Base-by-base conservation (phyloP, 2,329 filamentous ascomycete genomes). In the Aspergillus glaucus region DNA sequence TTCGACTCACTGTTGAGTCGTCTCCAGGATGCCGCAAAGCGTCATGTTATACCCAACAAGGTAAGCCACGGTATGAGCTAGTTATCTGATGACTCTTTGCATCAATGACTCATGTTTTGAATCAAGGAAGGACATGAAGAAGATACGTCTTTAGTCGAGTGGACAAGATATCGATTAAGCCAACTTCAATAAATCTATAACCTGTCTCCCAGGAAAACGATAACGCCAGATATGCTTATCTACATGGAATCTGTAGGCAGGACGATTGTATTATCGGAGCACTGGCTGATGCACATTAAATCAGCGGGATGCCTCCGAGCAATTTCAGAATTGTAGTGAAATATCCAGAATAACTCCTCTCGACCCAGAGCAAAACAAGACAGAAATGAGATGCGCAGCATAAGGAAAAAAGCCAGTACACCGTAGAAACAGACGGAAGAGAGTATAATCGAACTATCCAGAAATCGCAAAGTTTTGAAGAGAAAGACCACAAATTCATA, bases 181-280 rank as follows among this genome's bases (percentile, higher is more conserved):
- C 26, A 30, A 10, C 22, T 28, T 28, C 12, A 12, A 30, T 30
- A 30, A 30, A 30, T 30, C 26, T 10, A 10, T 30, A 30, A 30
- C 26, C 3, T 30, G 26, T 7, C 50, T 60, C 49, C 56, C 57
- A 60, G 47, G 36, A 58, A 60, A 52, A 51, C 41, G 51, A 56
- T 49, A 66, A 66, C 63, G 62, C 67, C 66, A 54, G 58, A 60
- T 58, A 69, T 69, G 66, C 66, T 66, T 62, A 68, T 69, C 65
- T 69, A 69, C 66, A 69, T 64, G 56, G 59, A 63, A 49, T 50
- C 62, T 62, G 58, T 66, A 45, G 53, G 51, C 61, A 57, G 55
- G 58, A 61, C 63, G 58, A 61, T 55, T 62, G 58, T 64, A 61
- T 19, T 62, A 57, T 60, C 61, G 58, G 56, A 55, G 50, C 51